These are phyloP conservation scores for Pelargonium nanum DNA, from an alignment of 345 rosid genomes.

Conservation along the genomic window DNA sequence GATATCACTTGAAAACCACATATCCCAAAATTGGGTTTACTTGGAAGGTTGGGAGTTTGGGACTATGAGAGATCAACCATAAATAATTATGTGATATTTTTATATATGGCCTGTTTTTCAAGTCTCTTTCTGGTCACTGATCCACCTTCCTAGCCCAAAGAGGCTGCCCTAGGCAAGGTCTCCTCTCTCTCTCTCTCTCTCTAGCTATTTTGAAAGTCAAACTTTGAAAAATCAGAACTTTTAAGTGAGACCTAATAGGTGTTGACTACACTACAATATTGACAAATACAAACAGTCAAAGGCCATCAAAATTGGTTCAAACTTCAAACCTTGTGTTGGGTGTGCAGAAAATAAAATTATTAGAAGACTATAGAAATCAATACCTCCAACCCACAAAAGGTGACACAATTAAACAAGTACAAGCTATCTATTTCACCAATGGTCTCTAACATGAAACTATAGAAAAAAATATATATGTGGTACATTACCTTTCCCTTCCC, in stretches of 20 bases:
- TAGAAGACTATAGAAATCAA: too few species aligned
- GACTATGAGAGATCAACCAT: background rate
- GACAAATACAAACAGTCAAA: background rate
- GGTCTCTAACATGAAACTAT: too few species aligned
- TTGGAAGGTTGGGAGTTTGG: too few species aligned
- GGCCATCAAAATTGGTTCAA: background rate
- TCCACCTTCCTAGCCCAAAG: conserved; percentile 15
- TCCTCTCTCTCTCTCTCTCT: background rate
- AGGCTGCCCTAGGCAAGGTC: conserved; percentile 10
- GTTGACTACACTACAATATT: background rate
- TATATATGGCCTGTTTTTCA: background rate
- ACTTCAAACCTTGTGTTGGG: background rate
- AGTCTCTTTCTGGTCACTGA: conserved; percentile 6
- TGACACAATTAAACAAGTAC: too few species aligned
- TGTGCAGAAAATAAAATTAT: background rate
- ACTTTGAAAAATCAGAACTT: too few species aligned
- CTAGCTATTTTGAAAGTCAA: background rate
- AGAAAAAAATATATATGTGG: background rate
- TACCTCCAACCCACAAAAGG: background rate
- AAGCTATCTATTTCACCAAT: background rate
- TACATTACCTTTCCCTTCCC: background rate
- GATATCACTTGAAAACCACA: conserved; percentile 15
- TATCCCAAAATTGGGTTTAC: conserved; percentile 11
- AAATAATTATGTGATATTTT: background rate
- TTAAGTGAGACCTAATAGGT: too few species aligned